These are phyloP conservation scores for Stylonectria norvegica DNA, from an alignment of 2,329 filamentous ascomycete species.

Conservation along the genomic window DNA sequence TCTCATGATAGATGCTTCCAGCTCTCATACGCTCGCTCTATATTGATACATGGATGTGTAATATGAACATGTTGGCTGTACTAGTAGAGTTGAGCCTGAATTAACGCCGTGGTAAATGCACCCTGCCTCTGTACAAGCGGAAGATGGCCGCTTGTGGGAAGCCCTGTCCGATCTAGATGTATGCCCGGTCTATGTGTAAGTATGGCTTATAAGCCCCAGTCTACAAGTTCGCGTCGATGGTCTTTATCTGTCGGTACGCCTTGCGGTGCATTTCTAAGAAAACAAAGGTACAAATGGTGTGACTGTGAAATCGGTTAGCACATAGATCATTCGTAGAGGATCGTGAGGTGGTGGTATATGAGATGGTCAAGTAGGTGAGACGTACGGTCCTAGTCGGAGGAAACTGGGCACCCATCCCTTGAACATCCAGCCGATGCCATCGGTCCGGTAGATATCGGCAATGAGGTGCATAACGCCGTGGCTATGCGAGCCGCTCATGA, in stretches of 20 bases:
- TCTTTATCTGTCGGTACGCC: slow-evolving; percentile 59
- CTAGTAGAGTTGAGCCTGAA: too few relatives aligned
- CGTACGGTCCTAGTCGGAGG: slow-evolving; percentile 60
- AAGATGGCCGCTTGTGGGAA: too few relatives aligned
- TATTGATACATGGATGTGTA: too few relatives aligned
- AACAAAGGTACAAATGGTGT: slow-evolving; percentile 83
- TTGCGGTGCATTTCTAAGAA: slow-evolving; percentile 86
- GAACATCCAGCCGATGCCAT: slow-evolving; percentile 81
- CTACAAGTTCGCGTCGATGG: slow-evolving; percentile 28
- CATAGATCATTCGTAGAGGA: too few relatives aligned
- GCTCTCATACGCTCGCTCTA: too few relatives aligned
- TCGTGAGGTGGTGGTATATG: not conserved
- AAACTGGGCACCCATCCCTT: slow-evolving; percentile 84
- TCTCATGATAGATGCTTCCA: too few relatives aligned
- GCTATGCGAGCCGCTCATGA: slow-evolving; percentile 66
- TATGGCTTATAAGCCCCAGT: slow-evolving; percentile 18
- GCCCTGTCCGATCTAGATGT: too few relatives aligned
- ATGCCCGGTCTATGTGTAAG: slow-evolving; percentile 9
- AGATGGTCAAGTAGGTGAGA: slow-evolving; percentile 16
- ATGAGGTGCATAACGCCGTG: slow-evolving; percentile 57
- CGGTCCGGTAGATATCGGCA: slow-evolving; percentile 62
- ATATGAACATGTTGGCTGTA: too few relatives aligned
- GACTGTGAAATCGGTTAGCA: slow-evolving; percentile 41
- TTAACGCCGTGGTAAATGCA: slow-evolving; percentile 25
- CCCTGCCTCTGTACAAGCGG: slow-evolving; percentile 9